Evolutionary conservation across 2,329 filamentous ascomycete species (phyloP), one percentile per base, ranked within the genome.

Genomic region (Talaromyces funiculosus): DNA sequence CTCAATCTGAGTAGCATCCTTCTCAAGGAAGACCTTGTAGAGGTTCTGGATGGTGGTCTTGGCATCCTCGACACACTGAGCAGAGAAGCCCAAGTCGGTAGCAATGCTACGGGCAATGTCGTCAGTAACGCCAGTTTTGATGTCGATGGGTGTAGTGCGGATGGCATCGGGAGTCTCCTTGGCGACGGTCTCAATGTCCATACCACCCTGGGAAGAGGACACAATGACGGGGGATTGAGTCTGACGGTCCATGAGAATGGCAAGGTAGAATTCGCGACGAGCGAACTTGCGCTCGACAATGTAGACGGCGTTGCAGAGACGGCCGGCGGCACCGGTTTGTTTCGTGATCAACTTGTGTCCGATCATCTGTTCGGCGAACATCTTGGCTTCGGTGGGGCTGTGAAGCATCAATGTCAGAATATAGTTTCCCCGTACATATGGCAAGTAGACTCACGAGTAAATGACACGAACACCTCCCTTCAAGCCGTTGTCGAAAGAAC

Each of bases 221-320:
- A 99, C 92, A 70, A 99, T 97, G 74, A 97, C 92, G 69, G 94
- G 94, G 66, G 85, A 84, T 81, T 97, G 94, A 56, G 89, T 88
- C 68, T 84, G 86, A 73, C 94, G 91, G 83, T 99, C 94, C 94
- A 99, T 97, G 71, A 99, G 88, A 72, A 99, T 89, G 72, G 94
- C 94, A 62, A 99, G 88, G 84, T 99, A 99, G 83, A 99, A 99
- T 81, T 99, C 94, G 75, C 94, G 89, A 69, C 94, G 92, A 70
- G 94, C 94, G 74, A 97, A 99, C 84, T 99, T 99, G 85, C 94
- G 92, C 85, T 99, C 94, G 81, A 93, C 96, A 76, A 99, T 97
- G 84, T 96, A 97, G 75, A 99, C 94, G 66, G 92, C 86, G 80
- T 90, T 97, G 86, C 94, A 99, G 76, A 96, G 86, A 77, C 94